Percentiles rank a stretch among this genome's conserved stretches.
phyloP scores from a whole-genome alignment of 352 stramenopile genomes.

The Phytophthora boehmeriae region DNA sequence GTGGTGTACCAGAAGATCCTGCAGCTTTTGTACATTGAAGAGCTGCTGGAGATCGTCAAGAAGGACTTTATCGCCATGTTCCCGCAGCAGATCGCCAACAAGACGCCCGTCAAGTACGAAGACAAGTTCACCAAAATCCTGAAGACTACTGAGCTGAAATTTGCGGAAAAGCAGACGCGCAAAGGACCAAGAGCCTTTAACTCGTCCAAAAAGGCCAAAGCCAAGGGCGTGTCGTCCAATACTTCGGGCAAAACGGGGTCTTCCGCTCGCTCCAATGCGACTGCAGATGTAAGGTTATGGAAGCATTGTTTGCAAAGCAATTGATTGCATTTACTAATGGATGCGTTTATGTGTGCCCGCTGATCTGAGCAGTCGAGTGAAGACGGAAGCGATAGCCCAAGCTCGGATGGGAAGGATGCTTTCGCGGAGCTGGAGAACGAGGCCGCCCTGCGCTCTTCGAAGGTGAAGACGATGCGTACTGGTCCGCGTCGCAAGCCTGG shows the following conservation, averaged over 20 bases:
- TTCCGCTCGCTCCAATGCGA: slow-evolving; percentile 43
- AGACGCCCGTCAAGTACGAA: slow-evolving; percentile 81
- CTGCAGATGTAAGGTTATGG: slow-evolving; percentile 33
- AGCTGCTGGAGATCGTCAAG: slow-evolving; percentile 90
- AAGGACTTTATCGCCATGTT: slow-evolving; percentile 82
- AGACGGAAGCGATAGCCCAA: slow-evolving; percentile 59
- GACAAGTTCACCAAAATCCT: slow-evolving; percentile 84
- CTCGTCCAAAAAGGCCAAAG: slow-evolving; percentile 68
- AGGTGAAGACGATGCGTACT: slow-evolving; percentile 66
- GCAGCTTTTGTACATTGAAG: slow-evolving; percentile 91
- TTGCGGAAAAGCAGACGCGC: slow-evolving; percentile 60
- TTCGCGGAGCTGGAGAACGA: slow-evolving; percentile 66
- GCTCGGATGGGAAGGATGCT: slow-evolving; percentile 58
- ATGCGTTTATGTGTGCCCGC: not conserved
- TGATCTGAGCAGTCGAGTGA: slow-evolving; percentile 56
- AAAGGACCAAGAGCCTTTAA: slow-evolving; percentile 70
- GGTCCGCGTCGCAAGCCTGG: slow-evolving; percentile 57
- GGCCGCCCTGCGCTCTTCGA: slow-evolving; percentile 41
- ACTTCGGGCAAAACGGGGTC: slow-evolving; percentile 47
- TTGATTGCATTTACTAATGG: slow-evolving; percentile 4
- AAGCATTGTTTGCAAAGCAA: not conserved
- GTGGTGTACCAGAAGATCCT: slow-evolving; percentile 93
- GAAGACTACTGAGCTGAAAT: slow-evolving; percentile 74
- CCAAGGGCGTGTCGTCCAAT: slow-evolving; percentile 59
- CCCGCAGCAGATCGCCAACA: slow-evolving; percentile 72